These are phyloP conservation scores for Hansenula anomala DNA, from an alignment of 1,139 yeast species.

Conservation along the genomic window DNA sequence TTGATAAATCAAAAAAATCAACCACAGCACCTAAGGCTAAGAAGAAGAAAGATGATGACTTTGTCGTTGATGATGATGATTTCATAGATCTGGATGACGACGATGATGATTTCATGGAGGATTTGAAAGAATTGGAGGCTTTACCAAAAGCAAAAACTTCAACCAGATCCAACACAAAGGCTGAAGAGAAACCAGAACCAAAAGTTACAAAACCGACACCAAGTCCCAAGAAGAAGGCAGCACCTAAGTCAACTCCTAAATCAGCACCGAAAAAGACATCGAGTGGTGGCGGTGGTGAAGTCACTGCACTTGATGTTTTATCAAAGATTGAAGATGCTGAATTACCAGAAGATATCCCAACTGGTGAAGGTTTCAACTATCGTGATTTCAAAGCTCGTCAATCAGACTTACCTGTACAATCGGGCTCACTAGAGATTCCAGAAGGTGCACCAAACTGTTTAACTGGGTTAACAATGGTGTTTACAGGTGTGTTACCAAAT, in stretches of 20 bases:
- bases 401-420: constrained; percentile 27
- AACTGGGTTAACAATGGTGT: constrained; percentile 84
- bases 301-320: constrained; percentile 50
- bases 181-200: constrained; percentile 2
- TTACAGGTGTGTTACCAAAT: constrained; percentile 84
- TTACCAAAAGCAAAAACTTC: constrained; percentile 5
- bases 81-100: constrained; percentile 11
- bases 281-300: constrained; percentile 2
- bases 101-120: constrained; percentile 10
- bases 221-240: constrained; percentile 1
- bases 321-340: constrained; percentile 65
- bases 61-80: constrained; percentile 16
- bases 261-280: constrained; percentile 6
- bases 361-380: constrained; percentile 48
- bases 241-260: constrained; percentile 8
- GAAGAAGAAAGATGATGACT: constrained; percentile 2
- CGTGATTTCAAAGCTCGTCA: constrained; percentile 45
- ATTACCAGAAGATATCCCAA: constrained; percentile 50
- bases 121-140: constrained; percentile 4
- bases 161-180: constrained; percentile 1
- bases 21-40: constrained; percentile 1
- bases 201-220: constrained; percentile 7
- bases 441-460: constrained; percentile 80
- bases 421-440: constrained; percentile 44
- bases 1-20: background rate